Base-by-base conservation (phyloP, 1,139 yeast species). In the Kodamaea suecica region DNA sequence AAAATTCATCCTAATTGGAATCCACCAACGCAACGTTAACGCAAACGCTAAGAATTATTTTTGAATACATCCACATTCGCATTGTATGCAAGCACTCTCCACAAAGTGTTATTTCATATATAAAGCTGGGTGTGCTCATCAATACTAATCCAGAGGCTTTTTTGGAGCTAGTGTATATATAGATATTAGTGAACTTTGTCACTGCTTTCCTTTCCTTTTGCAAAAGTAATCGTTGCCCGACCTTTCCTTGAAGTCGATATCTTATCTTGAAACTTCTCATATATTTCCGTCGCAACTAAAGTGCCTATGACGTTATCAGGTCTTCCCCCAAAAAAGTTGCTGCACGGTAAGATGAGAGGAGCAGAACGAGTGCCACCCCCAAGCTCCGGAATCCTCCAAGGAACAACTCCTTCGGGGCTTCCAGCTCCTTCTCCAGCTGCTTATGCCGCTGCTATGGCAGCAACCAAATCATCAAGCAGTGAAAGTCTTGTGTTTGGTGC, bases 371-470 rank as follows among this genome's bases (percentile, higher is more conserved):
- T n/a, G n/a, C n/a, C n/a, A n/a, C n/a, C n/a, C n/a, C n/a, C n/a
- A n/a, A n/a, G n/a, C n/a, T n/a, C n/a, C n/a, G n/a, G n/a, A n/a
- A n/a, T n/a, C n/a, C 17, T 25, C 8, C 17, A 13, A 13, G 28
- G 28, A 5, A 25, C 28, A 4, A 25, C 28, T 12, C 28, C 28
- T 13, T 25, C 28, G 7, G 28, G 28, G 14, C 8, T 9, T 11
- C 8, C 15, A 12, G 28, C 28, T 12, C 28, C 28, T 11, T 25
- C 28, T 6, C 10, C 11, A 7, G 28, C 28, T 12, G 28, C 11
- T 11, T 25, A 25, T 10, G 28, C 11, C 7, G 28, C 28, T 25
- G 28, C 28, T 17, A 25, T 25, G 28, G 14, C 21, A 19, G 21
- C 21, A 19, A 19, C 8, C 9, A 19, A 19, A 9, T 19, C 21